Conservation (phyloP, 192 early-diverging fungal species). For the Backusella luteola region DNA sequence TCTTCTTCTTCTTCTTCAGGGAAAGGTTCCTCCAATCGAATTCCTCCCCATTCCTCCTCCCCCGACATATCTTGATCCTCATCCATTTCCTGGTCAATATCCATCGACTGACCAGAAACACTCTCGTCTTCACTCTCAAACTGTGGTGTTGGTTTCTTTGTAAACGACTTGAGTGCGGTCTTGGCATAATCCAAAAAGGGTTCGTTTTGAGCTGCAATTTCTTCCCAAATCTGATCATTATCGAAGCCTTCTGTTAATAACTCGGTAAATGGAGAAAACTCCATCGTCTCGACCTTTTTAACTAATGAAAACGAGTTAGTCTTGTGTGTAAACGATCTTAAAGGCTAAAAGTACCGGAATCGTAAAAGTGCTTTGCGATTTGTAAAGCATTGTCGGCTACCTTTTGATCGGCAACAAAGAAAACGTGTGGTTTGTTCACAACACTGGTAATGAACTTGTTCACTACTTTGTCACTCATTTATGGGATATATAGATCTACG, state of each 20-base stretch:
- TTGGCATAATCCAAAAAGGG: constrained; percentile 70
- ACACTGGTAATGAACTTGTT: constrained; percentile 16
- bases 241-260: constrained; percentile 73
- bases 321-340: no score
- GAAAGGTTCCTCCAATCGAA: constrained; percentile 32
- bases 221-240: constrained; percentile 91
- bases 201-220: constrained; percentile 82
- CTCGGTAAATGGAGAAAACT: constrained; percentile 57
- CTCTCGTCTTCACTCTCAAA: constrained; percentile 43
- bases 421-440: constrained; percentile 54
- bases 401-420: constrained; percentile 38
- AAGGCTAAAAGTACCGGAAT: constrained; percentile 37
- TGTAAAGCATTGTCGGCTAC: constrained; percentile 40
- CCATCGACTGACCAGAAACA: constrained; percentile 34
- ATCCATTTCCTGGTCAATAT: constrained; percentile 39
- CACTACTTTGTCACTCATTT: neutral
- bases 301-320: constrained; percentile 1
- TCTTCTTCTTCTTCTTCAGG: constrained; percentile 37
- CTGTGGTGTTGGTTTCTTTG: constrained; percentile 28
- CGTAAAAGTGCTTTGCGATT: constrained; percentile 51
- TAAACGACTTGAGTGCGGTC: constrained; percentile 34
- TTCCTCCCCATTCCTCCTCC: no score
- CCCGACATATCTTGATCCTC: constrained; percentile 11
- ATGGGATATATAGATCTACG: neutral
- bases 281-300: constrained; percentile 47